Base-by-base conservation (phyloP, 352 stramenopile species). In the Phytophthora colocasiae region DNA sequence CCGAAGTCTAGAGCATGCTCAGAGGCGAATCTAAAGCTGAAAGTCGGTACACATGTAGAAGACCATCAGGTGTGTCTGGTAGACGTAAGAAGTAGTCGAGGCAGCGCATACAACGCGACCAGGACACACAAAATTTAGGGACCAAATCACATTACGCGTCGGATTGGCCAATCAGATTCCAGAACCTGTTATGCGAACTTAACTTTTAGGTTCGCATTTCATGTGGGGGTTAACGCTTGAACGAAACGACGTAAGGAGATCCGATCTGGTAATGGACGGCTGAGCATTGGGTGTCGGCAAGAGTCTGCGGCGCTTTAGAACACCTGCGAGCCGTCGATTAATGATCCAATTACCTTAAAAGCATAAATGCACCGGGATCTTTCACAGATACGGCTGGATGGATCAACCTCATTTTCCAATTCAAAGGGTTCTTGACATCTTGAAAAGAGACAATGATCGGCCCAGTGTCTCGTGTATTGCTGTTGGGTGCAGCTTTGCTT, bases 401-500 rank as follows among this genome's bases (percentile, higher is more conserved):
- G 24, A 57, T 39, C 45, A 36, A 36, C 31, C 31, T 36, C 31
- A 36, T 11, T 36, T 36, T 36, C 31, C 31, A 36, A 36, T 36
- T 36, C 31, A 36, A 14, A 36, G 31, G 31, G 31, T 14, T 14
- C 9, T 36, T 14, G 39, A 4, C 55, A 63, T 29, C 53, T 60
- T 41, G 39, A 43, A 54, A n/a, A n/a, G 2, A 38, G 34, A 67
- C 19, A 10, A 72, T 72, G 64, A 38, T 72, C 4, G 40, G 59
- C 66, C 34, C 29, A 32, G n/a, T 69, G 27, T 61, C 48, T 8
- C 38, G 58, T 44, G 32, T 58, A 2, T 26, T 85, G 12, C 24
- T 91, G 3, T 10, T 75, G 8, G 40, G 54, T 29, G 55, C 58
- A 2, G 43, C 58, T 34, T 40, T 80, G 11, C 24, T 83, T 14